Conservation (phyloP, 768 basidiomycete species). For the Saitozyma podzolica region DNA sequence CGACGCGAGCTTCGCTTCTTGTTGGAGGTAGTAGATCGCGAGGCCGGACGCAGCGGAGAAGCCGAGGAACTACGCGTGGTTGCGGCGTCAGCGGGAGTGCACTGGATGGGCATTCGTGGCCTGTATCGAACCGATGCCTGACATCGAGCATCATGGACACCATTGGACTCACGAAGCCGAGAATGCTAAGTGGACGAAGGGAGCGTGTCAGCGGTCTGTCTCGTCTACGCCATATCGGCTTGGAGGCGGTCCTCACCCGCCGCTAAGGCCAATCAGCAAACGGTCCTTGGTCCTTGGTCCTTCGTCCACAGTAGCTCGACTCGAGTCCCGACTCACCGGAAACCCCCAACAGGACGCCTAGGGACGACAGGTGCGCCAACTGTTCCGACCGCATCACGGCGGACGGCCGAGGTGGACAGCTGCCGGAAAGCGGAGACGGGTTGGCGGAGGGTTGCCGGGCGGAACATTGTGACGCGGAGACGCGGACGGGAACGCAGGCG, state of each 20-base stretch:
- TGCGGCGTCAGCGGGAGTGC: too few relatives aligned
- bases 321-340: slow-evolving; percentile 10
- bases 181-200: neutral
- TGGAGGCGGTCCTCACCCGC: neutral
- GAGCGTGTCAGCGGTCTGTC: neutral
- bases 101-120: neutral
- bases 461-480: too few relatives aligned
- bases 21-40: slow-evolving; percentile 81
- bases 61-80: slow-evolving; percentile 62
- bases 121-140: neutral
- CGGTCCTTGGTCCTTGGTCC: neutral
- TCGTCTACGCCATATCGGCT: neutral
- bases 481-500: too few relatives aligned
- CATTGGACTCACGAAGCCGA: slow-evolving; percentile 17
- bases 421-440: neutral
- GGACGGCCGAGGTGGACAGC: slow-evolving; percentile 5
- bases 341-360: slow-evolving; percentile 13
- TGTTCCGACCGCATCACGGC: slow-evolving; percentile 15
- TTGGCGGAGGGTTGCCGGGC: too few relatives aligned
- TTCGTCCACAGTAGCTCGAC: neutral
- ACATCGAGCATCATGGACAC: neutral
- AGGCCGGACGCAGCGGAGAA: slow-evolving; percentile 85
- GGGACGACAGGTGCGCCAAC: slow-evolving; percentile 9
- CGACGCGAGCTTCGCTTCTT: slow-evolving; percentile 86
- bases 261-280: neutral